Base-by-base conservation (phyloP, 106 monocot species). In the Allium fistulosum region DNA sequence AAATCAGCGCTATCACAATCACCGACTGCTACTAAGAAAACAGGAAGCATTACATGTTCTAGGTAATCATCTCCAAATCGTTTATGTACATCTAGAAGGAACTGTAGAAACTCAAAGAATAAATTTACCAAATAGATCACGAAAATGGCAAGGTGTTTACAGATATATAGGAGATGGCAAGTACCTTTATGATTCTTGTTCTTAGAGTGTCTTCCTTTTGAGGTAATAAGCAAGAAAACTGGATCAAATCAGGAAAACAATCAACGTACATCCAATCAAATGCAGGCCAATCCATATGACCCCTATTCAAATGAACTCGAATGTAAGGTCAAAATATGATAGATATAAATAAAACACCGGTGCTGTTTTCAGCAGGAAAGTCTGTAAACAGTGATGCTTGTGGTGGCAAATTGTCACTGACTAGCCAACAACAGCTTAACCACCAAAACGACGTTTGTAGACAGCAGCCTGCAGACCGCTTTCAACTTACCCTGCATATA, bases 241-340 rank as follows among this genome's bases (percentile, higher is more conserved):
- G 88, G 75, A 97, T 97, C 46, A 97, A 82, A 72, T 89, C 86
- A 63, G 88, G 92, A 58, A 97, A 78, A 68, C 92, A 97, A 53
- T 97, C 92, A 68, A 70, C 58, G 48, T 92, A 89, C 77, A 97
- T 74, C 96, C 96, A 97, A 71, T 92, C 92, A 84, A 97, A 92
- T 51, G 74, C 74, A 74, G 87, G 71, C 96, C 96, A 97, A 47
- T 89, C 84, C 57, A 82, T 74, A 79, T 92, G 82, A 46, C 82
- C 88, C 75, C 96, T 97, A 60, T 76, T n/a, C 51, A 78, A 15
- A 69, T 28, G 53, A 67, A 53, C 14, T 27, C 67, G 22, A 67
- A 12, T 8, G n/a, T 50, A 67, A 26, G 49, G 9, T 37, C 37
- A 37, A 37, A 37, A 37, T 37, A 37, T 37, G 37, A 37, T 37